phyloP scores from a whole-genome alignment of 257 asterid species.

The Fraxinus excelsior region DNA sequence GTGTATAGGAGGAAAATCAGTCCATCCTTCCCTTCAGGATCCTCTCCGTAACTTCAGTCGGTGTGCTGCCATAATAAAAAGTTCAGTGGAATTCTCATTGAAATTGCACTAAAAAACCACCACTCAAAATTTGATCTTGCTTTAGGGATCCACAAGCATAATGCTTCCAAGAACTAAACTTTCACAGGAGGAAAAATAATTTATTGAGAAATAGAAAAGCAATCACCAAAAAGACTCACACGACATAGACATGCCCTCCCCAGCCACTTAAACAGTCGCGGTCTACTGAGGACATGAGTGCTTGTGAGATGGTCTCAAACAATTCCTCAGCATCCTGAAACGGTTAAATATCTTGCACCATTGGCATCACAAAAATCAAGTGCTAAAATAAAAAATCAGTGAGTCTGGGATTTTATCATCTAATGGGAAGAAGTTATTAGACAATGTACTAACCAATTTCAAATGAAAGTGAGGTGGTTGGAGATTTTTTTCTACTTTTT shows the following conservation, averaged over 20 bases:
- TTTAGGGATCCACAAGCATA: background rate
- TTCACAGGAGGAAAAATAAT: too few species aligned
- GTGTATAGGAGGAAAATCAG: slow-evolving; percentile 35
- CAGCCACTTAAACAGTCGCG: slow-evolving; percentile 99
- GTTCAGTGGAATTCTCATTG: background rate
- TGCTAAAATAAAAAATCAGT: background rate
- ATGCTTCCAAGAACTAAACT: too few species aligned
- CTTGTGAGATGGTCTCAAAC: slow-evolving; percentile 96
- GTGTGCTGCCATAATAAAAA: slow-evolving; percentile 62
- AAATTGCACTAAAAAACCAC: background rate
- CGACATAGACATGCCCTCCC: slow-evolving; percentile 97
- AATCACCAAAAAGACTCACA: slow-evolving; percentile 49
- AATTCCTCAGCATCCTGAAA: slow-evolving; percentile 83
- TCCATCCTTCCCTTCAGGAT: slow-evolving; percentile 40
- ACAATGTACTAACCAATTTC: too few species aligned
- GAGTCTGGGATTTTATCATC: too few species aligned
- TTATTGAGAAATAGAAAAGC: too few species aligned
- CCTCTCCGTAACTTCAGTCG: slow-evolving; percentile 86
- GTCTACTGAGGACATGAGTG: slow-evolving; percentile 80
- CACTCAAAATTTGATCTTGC: background rate
- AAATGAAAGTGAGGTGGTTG: too few species aligned
- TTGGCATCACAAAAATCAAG: background rate
- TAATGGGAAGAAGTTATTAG: too few species aligned
- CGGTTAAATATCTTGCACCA: background rate
- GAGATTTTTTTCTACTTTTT: too few species aligned